phyloP scores from a whole-genome alignment of 805 yeast genomes.

The Saturnispora saitoi region DNA sequence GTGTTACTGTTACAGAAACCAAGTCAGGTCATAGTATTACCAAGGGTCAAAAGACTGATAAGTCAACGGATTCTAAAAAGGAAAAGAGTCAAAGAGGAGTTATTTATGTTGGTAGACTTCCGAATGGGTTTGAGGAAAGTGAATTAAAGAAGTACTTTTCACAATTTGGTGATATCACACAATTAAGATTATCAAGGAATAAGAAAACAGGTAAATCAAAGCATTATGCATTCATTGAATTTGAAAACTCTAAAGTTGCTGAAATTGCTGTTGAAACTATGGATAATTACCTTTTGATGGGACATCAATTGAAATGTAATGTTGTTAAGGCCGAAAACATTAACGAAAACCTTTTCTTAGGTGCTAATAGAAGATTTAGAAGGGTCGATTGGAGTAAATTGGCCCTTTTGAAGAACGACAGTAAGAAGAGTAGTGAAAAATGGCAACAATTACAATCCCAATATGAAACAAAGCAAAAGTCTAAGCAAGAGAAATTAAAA shows the following conservation, averaged over 20 bases:
- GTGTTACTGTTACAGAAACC: constrained; percentile 5
- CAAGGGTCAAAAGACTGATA: not conserved
- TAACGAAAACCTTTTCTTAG: constrained; percentile 50
- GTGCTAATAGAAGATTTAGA: constrained; percentile 46
- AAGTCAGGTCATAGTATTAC: constrained; percentile 5
- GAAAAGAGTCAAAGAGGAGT: constrained; percentile 37
- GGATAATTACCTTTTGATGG: constrained; percentile 87
- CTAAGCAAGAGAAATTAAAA: constrained; percentile 42
- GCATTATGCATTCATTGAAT: constrained; percentile 88
- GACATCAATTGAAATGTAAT: constrained; percentile 66
- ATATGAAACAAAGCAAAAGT: constrained; percentile 33
- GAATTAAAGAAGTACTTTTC: constrained; percentile 72
- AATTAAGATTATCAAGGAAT: constrained; percentile 77
- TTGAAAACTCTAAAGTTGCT: constrained; percentile 66
- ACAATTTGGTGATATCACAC: constrained; percentile 82
- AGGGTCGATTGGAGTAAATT: constrained; percentile 53
- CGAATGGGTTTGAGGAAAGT: constrained; percentile 82
- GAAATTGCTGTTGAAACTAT: constrained; percentile 87
- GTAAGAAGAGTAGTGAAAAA: constrained; percentile 45
- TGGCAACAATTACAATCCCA: constrained; percentile 47
- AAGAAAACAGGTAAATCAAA: constrained; percentile 85
- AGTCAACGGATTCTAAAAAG: constrained; percentile 1
- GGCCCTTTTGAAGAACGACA: constrained; percentile 44
- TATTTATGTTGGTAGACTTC: constrained; percentile 84
- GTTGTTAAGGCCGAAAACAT: constrained; percentile 48